Evolutionary conservation across 1,284 basidiomycete species (phyloP), one percentile per base, ranked within the genome.

Genomic region (Anthracocystis walkeri): DNA sequence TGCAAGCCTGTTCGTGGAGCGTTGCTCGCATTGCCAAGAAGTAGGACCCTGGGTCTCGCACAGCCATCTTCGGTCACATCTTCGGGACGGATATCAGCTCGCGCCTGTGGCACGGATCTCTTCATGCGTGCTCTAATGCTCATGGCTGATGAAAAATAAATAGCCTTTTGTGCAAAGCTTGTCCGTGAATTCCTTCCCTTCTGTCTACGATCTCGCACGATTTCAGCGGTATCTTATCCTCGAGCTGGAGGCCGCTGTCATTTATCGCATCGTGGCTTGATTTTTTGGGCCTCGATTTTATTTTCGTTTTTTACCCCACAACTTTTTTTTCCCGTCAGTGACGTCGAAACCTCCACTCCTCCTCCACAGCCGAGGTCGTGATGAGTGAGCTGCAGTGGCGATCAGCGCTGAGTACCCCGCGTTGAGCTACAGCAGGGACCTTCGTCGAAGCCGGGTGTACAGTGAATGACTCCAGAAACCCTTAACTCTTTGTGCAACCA

Each of bases 331-430:
- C 35, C 14, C 16, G 29, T 29, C 29, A 3, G 48, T 31, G 48
- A 49, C 48, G 27, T 49, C 27, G 29, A 33, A 31, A 20, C 48
- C 48, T 38, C 35, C 10, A 38, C 35, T 38, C 12, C 35, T 14
- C 35, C 35, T 49, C 46, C 18, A 29, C 46, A 48, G 46, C 46
- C 46, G 46, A 48, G 46, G 46, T 49, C 25, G n/a, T 31, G 46
- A 29, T 48, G 46, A 31, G 46, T 29, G 46, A 48, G 46, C 27
- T 11, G 44, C 44, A 45, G 6, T 11, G 4, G 21, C 21, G n/a
- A 45, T 20, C 21, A 45, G 42, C 38, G 38, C 38, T n/a, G 12
- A 4, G 2, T 33, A 18, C 38, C 38, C 38, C 41, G 41, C 41
- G 20, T 38, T 14, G 16, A 38, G 35, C 35, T 38, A 38, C 4